These are phyloP conservation scores for Candida chauliodis DNA, from an alignment of 805 yeast species.

Conservation along the genomic window DNA sequence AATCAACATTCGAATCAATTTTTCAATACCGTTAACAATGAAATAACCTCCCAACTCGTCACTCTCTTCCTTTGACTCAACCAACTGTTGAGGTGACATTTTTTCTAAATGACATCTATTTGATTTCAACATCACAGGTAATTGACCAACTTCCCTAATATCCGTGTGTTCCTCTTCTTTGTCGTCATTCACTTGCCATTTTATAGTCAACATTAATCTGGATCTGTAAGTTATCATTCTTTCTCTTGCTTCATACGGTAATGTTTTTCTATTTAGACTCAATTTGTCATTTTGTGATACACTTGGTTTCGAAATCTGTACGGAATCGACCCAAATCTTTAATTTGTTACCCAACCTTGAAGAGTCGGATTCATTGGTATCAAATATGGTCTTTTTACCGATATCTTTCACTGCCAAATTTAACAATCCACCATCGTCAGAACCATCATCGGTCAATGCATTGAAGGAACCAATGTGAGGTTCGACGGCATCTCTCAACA, in stretches of 20 bases:
- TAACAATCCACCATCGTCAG: conserved; percentile 66
- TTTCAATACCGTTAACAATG: conserved; percentile 94
- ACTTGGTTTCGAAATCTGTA: conserved; percentile 80
- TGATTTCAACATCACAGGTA: conserved; percentile 87
- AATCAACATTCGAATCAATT: conserved; percentile 92
- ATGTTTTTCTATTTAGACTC: conserved; percentile 71
- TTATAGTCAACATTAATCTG: conserved; percentile 69
- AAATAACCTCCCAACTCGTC: conserved; percentile 98
- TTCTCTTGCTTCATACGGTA: conserved; percentile 83
- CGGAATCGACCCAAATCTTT: conserved; percentile 80
- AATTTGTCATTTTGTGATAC: conserved; percentile 69
- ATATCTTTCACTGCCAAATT: conserved; percentile 86
- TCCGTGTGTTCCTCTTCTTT: conserved; percentile 80
- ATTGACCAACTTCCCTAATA: conserved; percentile 83
- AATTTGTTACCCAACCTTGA: conserved; percentile 81
- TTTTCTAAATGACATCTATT: conserved; percentile 90
- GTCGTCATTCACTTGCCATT: conserved; percentile 87
- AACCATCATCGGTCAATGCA: conserved; percentile 84
- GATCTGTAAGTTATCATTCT: conserved; percentile 81
- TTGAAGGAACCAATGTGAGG: conserved; percentile 97
- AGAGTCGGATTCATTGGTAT: conserved; percentile 56
- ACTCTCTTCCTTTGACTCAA: conserved; percentile 76
- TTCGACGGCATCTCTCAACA: conserved; percentile 81
- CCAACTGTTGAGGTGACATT: conserved; percentile 78
- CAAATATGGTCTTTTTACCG: conserved; percentile 82